These are phyloP conservation scores for Eimeria sp. DNA, from an alignment of 169 alveolate species.

Conservation along the genomic window DNA sequence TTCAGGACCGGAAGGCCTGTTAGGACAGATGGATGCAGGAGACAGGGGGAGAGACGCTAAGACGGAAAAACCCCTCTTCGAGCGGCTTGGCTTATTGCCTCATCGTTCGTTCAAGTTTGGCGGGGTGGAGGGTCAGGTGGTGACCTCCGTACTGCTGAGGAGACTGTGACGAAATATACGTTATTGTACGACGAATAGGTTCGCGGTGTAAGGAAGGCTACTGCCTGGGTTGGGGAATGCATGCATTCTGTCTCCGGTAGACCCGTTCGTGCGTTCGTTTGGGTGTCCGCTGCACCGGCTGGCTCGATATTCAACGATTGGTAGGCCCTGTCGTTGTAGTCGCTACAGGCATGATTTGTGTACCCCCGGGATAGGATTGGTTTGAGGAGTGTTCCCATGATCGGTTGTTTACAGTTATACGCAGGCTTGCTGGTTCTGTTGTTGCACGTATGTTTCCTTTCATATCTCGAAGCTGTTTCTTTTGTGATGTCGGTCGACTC, in stretches of 20 bases:
- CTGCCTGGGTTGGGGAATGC: neutral
- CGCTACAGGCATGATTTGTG: too few species aligned
- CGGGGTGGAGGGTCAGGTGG: slow-evolving; percentile 77
- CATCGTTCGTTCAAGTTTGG: slow-evolving; percentile 79
- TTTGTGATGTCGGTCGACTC: too few species aligned
- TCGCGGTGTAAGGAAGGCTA: neutral
- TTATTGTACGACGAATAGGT: neutral
- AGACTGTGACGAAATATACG: neutral
- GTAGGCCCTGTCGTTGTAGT: too few species aligned
- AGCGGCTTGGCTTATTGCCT: slow-evolving; percentile 51
- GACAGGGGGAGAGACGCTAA: neutral
- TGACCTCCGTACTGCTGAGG: slow-evolving; percentile 71
- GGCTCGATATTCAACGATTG: too few species aligned
- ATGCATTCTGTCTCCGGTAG: neutral
- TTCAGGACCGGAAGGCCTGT: neutral
- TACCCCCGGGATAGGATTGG: neutral
- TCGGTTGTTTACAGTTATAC: neutral
- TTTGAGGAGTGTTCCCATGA: neutral
- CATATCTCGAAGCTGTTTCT: neutral
- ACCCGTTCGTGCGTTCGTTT: neutral
- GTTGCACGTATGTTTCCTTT: neutral
- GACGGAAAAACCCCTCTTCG: neutral
- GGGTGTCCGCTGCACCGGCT: neutral
- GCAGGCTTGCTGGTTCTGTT: too few species aligned
- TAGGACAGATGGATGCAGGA: neutral